phyloP scores from a whole-genome alignment of 129 eudicot genomes.

The carrot (Daucus carota) region DH1_v3.0 NC_030383.2:6998501-6999000 shows the following conservation, averaged over 20 bases:
- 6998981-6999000: slow-evolving; percentile 22
- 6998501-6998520: neutral
- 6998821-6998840: neutral
- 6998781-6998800: neutral
- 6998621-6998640: neutral
- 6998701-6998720: neutral
- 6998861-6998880: slow-evolving; percentile 22
- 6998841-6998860: no score
- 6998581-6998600: neutral
- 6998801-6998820: neutral
- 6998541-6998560: neutral
- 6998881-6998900: slow-evolving; percentile 17
- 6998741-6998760: no score
- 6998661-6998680: neutral
- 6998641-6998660: neutral
- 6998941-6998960: slow-evolving; percentile 14
- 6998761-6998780: neutral
- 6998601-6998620: neutral
- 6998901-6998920: slow-evolving; percentile 10
- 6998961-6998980: slow-evolving; percentile 18
- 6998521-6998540: neutral
- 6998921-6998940: slow-evolving; percentile 5
- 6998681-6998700: neutral
- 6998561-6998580: neutral
- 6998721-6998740: neutral